Percentiles rank a stretch among this genome's conserved stretches.
phyloP scores from a whole-genome alignment of 164 flowering plant species.

The Tetracentron sinense region DNA sequence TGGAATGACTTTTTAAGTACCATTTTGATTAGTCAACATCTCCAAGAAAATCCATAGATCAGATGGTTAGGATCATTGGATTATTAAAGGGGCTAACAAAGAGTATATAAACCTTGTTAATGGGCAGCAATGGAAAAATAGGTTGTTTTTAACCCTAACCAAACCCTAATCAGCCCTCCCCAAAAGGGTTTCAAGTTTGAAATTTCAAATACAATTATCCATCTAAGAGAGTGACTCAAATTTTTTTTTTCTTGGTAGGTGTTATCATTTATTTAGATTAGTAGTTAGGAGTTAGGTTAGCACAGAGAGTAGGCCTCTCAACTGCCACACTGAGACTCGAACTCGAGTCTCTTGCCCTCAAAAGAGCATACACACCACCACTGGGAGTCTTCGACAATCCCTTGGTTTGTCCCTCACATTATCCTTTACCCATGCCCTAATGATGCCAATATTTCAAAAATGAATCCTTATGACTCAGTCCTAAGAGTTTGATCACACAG shows the following conservation, averaged over 20 bases:
- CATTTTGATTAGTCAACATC: no score
- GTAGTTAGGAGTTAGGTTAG: no score
- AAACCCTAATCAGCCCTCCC: not conserved
- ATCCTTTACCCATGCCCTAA: not conserved
- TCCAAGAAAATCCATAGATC: not conserved
- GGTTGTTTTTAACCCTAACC: not conserved
- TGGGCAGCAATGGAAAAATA: not conserved
- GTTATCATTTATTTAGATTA: no score
- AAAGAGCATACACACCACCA: no score
- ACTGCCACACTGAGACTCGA: no score
- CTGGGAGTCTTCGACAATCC: no score
- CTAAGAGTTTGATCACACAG: not conserved
- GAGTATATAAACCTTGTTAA: no score
- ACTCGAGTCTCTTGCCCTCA: no score
- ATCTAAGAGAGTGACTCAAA: no score
- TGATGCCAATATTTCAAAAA: not conserved
- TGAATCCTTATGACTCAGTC: not conserved
- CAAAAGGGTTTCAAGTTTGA: not conserved
- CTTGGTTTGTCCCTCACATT: not conserved
- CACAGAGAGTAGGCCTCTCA: no score
- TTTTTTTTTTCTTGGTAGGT: no score
- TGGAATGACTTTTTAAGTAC: no score
- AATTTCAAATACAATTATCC: not conserved
- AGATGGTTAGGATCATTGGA: not conserved
- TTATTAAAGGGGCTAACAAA: not conserved